phyloP scores from a whole-genome alignment of 768 basidiomycete species.

The Amanita polypyramis region DNA sequence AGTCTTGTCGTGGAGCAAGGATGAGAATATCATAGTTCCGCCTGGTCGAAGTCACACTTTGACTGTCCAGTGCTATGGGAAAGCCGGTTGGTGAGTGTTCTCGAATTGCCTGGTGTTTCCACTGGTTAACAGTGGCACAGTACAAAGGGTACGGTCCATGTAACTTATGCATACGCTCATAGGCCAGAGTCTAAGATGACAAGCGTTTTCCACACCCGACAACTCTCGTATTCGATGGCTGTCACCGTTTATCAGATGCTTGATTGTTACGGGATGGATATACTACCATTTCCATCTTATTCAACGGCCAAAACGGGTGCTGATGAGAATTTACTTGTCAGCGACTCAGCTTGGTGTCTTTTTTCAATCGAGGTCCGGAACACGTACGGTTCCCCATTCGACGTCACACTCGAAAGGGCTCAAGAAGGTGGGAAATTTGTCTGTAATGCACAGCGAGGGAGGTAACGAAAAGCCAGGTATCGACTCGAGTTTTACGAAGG shows the following conservation, averaged over 20 bases:
- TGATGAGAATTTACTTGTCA: conserved; percentile 28
- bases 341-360: conserved; percentile 69
- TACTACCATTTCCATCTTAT: conserved; percentile 53
- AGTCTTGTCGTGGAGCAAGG: conserved; percentile 67
- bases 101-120: neutral
- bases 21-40: conserved; percentile 38
- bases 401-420: conserved; percentile 63
- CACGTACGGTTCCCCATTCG: conserved; percentile 85
- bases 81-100: conserved; percentile 78
- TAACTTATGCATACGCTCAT: conserved; percentile 72
- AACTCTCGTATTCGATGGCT: conserved; percentile 77
- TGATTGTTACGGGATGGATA: conserved; percentile 75
- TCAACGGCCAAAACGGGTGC: conserved; percentile 12
- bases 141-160: conserved; percentile 65
- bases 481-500: conserved; percentile 30
- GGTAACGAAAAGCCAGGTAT: conserved; percentile 21
- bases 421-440: conserved; percentile 44
- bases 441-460: neutral
- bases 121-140: conserved; percentile 29
- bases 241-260: conserved; percentile 96
- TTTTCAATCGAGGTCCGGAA: conserved; percentile 89
- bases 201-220: conserved; percentile 74
- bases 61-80: conserved; percentile 72
- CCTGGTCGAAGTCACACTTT: conserved; percentile 67
- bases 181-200: conserved; percentile 27